These are phyloP conservation scores for Dalbergia oliveri DNA, from an alignment of 306 rosid species.

Conservation along the genomic window DNA sequence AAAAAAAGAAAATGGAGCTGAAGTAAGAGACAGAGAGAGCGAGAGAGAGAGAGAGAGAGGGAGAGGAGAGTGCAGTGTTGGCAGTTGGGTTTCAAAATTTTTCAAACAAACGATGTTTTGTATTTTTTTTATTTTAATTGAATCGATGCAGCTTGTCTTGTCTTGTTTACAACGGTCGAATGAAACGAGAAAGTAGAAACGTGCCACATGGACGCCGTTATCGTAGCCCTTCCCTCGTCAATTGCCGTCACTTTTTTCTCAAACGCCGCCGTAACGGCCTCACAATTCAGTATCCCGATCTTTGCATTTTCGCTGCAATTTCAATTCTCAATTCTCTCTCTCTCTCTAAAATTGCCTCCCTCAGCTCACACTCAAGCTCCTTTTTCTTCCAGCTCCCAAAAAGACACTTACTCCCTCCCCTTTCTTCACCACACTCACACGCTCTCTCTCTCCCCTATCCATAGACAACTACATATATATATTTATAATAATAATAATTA, in stretches of 20 bases:
- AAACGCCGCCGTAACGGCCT: slow-evolving; percentile 59
- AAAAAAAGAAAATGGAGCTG: neutral
- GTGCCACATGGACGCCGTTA: slow-evolving; percentile 64
- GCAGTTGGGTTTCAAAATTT: slow-evolving; percentile 44
- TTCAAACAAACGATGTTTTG: slow-evolving; percentile 14
- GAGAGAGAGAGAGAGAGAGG: neutral
- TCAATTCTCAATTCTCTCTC: neutral
- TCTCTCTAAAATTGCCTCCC: neutral
- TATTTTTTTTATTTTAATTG: neutral
- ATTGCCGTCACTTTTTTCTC: slow-evolving; percentile 46
- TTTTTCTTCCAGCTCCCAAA: slow-evolving; percentile 42
- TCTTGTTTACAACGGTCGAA: slow-evolving; percentile 79
- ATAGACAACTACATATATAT: neutral
- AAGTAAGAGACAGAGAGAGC: neutral
- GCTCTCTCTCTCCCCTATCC: slow-evolving; percentile 34
- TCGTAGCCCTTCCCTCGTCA: neutral
- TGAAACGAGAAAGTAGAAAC: slow-evolving; percentile 46
- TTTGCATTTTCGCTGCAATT: neutral
- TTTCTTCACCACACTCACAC: slow-evolving; percentile 48
- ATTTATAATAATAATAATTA: neutral
- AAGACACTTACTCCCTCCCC: slow-evolving; percentile 12
- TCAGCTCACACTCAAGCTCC: neutral
- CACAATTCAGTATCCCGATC: slow-evolving; percentile 37
- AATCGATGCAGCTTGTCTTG: slow-evolving; percentile 45
- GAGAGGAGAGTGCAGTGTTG: neutral